Evolutionary conservation across 2,329 filamentous ascomycete species (phyloP), one percentile per base, ranked within the genome.

Genomic region (Clarireedia monteithiana): DNA sequence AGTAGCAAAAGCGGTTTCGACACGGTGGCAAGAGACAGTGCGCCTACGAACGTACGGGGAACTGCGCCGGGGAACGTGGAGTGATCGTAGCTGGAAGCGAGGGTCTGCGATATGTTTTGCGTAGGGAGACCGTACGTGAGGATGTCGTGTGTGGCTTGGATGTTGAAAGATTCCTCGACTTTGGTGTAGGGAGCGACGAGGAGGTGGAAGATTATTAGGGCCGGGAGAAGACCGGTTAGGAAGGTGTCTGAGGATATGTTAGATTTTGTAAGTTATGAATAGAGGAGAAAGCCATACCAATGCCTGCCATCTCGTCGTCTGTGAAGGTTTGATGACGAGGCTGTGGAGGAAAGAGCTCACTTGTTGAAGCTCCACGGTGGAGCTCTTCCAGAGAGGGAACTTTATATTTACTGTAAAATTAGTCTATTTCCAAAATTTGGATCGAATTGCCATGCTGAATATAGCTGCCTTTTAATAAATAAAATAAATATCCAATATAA

Each of bases 141-240:
- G 38, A 99, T 86, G 70, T 99, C 94, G 71, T 97, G 94, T 3
- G 85, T 81, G 5, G 94, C 94, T 71, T 99, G 94, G 57, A 97
- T 83, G 70, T 96, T 96, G 80, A 99, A 97, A 0, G 92, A 97
- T 72, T 99, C 94, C 71, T 99, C 94, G 58, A 99, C 94, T 72
- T 99, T 99, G 56, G 91, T 96, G 74, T 95, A 92, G 0, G 94
- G 94, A 10, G 91, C 83, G 24, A 84, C 69, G 59, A 83, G 67
- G 55, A 95, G 82, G 71, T 96, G 89, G 54, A 87, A 55, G 57
- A 88, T 69, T 63, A 89, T 77, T 36, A 85, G 68, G 2, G 77
- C 70, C 1, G 88, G 86, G 57, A 91, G 75, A 50, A 84, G 72
- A 60, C 84, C 67, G 53, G 74, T 69, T 42, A 85, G 67, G 15